Percentiles rank a stretch among this genome's conserved stretches.
Conservation (phyloP, 1,284 basidiomycete species). For the Pseudozyma sp. region DNA sequence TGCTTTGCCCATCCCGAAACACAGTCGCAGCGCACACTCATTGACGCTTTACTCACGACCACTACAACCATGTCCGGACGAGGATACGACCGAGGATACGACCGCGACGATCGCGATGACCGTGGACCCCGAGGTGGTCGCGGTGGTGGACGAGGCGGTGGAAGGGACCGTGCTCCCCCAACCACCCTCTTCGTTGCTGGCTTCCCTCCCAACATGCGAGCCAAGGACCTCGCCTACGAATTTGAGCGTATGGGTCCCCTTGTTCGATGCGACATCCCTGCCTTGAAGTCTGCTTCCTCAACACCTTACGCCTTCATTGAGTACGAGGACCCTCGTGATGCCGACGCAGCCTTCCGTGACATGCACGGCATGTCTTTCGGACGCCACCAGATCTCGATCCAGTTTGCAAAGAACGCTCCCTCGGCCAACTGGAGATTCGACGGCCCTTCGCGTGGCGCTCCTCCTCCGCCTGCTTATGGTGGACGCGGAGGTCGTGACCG, state of each 20-base stretch:
- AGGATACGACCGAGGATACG: conserved; percentile 43
- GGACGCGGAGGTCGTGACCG: conserved; percentile 38
- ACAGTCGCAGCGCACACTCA: not conserved
- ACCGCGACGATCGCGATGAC: conserved; percentile 44
- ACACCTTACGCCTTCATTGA: conserved; percentile 64
- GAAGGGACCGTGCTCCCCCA: conserved; percentile 39
- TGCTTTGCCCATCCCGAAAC: no score
- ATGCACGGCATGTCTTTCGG: conserved; percentile 64
- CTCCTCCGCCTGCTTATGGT: conserved; percentile 44
- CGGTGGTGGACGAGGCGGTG: conserved; percentile 21
- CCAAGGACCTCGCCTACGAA: conserved; percentile 63
- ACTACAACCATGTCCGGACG: conserved; percentile 27
- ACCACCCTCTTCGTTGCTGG: conserved; percentile 57
- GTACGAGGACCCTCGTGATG: conserved; percentile 61
- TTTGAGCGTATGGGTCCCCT: conserved; percentile 62
- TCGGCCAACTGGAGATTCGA: conserved; percentile 59
- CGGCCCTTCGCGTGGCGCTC: conserved; percentile 46
- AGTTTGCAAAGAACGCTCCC: conserved; percentile 63
- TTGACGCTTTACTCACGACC: not conserved
- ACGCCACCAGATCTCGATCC: conserved; percentile 53
- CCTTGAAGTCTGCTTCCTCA: conserved; percentile 50
- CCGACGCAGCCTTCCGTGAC: conserved; percentile 59
- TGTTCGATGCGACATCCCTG: conserved; percentile 64
- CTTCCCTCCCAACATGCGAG: conserved; percentile 60
- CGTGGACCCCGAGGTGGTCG: conserved; percentile 34